A percentile compares a stretch with the other conserved stretches of the same genome.
Evolutionary conservation across 768 basidiomycete species (phyloP).

Genomic region (Exidia glandulosa): DNA sequence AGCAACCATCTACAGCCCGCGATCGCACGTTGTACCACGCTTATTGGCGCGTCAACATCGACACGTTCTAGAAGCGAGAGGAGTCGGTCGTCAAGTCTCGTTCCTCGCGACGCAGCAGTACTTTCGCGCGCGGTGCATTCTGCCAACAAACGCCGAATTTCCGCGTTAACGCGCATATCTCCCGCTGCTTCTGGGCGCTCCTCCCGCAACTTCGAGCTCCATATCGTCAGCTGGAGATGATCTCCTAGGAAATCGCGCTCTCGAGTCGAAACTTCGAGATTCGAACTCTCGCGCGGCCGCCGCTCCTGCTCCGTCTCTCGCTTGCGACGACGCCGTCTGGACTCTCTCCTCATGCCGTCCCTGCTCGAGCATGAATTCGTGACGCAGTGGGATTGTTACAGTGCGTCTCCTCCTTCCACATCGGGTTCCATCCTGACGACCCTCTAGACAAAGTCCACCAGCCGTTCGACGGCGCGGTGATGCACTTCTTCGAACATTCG

Average conservation of each 20-base stretch:
- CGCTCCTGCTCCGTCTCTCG: constrained; percentile 74
- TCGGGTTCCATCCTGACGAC: background rate
- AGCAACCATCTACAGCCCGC: constrained; percentile 5
- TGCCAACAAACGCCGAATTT: constrained; percentile 90
- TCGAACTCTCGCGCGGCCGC: constrained; percentile 77
- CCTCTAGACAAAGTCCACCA: constrained; percentile 58
- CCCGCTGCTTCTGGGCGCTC: constrained; percentile 45
- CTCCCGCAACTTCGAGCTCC: constrained; percentile 63
- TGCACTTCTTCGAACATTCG: constrained; percentile 84
- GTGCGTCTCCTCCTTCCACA: constrained; percentile 30
- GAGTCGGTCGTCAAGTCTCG: constrained; percentile 85
- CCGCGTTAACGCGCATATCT: constrained; percentile 41
- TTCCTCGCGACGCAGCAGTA: constrained; percentile 88
- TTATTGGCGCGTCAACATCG: constrained; percentile 89
- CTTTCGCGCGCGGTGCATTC: constrained; percentile 47
- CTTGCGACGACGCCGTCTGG: constrained; percentile 92
- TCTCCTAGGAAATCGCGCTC: constrained; percentile 71
- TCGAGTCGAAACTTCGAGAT: constrained; percentile 51
- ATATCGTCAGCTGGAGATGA: constrained; percentile 32
- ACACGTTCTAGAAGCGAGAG: constrained; percentile 69
- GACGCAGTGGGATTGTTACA: constrained; percentile 98
- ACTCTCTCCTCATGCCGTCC: constrained; percentile 81
- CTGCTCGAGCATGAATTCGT: constrained; percentile 92
- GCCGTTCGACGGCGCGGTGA: constrained; percentile 85
- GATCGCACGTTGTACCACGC: constrained; percentile 71